A percentile compares a stretch with the other conserved stretches of the same genome.
Conservation (phyloP, 768 basidiomycete genomes). For the Russula olivacea region DNA sequence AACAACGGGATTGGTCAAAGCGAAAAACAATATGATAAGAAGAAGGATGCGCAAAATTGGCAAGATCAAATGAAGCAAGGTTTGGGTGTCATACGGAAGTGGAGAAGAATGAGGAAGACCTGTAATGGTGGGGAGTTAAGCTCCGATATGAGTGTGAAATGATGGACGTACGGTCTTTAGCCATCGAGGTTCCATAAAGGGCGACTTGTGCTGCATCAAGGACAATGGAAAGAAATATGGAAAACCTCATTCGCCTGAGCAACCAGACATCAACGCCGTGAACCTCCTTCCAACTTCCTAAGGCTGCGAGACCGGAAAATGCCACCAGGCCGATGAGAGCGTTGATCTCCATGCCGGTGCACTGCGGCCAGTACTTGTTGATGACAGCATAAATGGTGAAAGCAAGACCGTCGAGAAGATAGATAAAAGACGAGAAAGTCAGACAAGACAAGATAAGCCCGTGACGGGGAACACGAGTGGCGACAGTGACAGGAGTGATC, state of each 20-base stretch:
- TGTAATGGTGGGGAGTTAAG: conserved; percentile 8
- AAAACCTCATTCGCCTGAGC: conserved; percentile 48
- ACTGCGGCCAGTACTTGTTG: conserved; percentile 55
- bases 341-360: conserved; percentile 62
- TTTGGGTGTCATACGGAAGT: conserved; percentile 31
- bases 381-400: conserved; percentile 63
- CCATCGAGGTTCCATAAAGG: conserved; percentile 43
- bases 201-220: conserved; percentile 58
- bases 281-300: conserved; percentile 77
- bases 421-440: conserved; percentile 64
- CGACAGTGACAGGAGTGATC: conserved; percentile 74
- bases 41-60: conserved; percentile 62
- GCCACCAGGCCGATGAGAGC: conserved; percentile 62
- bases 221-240: conserved; percentile 47
- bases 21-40: conserved; percentile 52
- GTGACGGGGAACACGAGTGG: conserved; percentile 66
- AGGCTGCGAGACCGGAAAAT: conserved; percentile 63
- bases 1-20: conserved; percentile 58
- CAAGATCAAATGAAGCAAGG: conserved; percentile 47
- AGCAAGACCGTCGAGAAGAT: conserved; percentile 69
- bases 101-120: conserved; percentile 21
- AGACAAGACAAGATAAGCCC: conserved; percentile 67
- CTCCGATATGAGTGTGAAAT: background rate
- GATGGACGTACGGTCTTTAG: conserved; percentile 29
- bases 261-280: conserved; percentile 66